phyloP scores from a whole-genome alignment of 2,329 filamentous ascomycete genomes.

The Aspergillus ochraceus region DNA sequence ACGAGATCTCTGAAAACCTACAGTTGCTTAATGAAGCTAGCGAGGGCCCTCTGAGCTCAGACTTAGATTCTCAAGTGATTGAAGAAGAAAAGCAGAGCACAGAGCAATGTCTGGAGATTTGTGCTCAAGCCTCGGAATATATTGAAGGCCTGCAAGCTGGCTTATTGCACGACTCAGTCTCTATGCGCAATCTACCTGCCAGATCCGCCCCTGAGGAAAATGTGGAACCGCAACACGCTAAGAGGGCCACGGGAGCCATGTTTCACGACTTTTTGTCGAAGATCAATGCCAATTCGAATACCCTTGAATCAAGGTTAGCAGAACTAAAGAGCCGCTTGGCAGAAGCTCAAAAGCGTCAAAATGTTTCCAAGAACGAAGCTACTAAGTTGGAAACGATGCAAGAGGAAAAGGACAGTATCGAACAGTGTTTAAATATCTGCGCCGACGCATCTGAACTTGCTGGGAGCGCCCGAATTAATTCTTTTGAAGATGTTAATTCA shows the following conservation, averaged over 20 bases:
- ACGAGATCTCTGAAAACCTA: conserved; percentile 31
- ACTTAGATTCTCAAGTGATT: conserved; percentile 14
- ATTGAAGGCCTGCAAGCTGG: conserved; percentile 26
- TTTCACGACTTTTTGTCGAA: conserved; percentile 19
- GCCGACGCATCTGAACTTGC: conserved; percentile 27
- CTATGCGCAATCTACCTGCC: background rate
- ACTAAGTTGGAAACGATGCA: conserved; percentile 17
- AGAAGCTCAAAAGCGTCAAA: background rate
- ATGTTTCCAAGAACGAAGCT: conserved; percentile 13
- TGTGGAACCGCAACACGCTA: background rate
- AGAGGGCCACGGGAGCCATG: conserved; percentile 2
- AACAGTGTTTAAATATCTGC: conserved; percentile 11
- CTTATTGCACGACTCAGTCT: background rate
- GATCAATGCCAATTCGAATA: conserved; percentile 19
- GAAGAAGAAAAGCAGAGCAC: conserved; percentile 37
- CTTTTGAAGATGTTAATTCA: conserved; percentile 30
- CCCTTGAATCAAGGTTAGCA: conserved; percentile 22
- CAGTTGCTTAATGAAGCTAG: conserved; percentile 10
- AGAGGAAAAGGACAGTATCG: conserved; percentile 29
- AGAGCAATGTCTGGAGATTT: conserved; percentile 37
- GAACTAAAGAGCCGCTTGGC: conserved; percentile 21
- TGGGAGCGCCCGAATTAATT: conserved; percentile 24
- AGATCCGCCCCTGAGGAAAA: background rate
- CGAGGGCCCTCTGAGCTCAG: background rate
- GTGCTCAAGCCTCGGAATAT: conserved; percentile 31